Percentiles rank a stretch among this genome's conserved stretches.
Evolutionary conservation across 352 stramenopile genomes (phyloP).

Genomic region (Phytophthora hibernalis): DNA sequence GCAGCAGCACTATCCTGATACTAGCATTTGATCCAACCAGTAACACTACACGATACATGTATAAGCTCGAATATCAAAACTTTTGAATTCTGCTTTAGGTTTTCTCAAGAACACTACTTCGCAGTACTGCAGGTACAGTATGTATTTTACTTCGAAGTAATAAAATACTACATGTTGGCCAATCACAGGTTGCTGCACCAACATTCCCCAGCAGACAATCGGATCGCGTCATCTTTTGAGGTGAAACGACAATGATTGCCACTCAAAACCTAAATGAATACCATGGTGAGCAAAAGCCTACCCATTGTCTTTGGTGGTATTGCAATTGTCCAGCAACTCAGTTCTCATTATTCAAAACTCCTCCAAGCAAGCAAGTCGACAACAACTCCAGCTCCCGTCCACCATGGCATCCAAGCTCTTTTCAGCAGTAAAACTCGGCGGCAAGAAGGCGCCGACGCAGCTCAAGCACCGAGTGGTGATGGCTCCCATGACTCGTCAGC

Average conservation of each 20-base stretch:
- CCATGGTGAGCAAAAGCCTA: too few species aligned
- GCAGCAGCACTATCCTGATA: constrained; percentile 19
- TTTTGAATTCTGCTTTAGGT: too few species aligned
- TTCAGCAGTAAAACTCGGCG: constrained; percentile 53
- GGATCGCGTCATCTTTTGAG: constrained; percentile 10
- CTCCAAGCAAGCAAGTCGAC: constrained; percentile 9
- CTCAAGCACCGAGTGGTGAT: constrained; percentile 76
- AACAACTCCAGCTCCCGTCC: background rate
- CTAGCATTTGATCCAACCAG: background rate
- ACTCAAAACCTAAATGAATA: constrained; percentile 7
- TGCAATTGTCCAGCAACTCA: background rate
- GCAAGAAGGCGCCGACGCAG: constrained; percentile 37
- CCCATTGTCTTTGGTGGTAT: background rate
- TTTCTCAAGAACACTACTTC: too few species aligned
- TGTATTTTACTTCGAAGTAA: too few species aligned
- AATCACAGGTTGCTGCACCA: background rate
- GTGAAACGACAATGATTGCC: constrained; percentile 21
- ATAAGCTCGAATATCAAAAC: too few species aligned
- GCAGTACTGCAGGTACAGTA: too few species aligned
- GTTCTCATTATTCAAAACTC: constrained; percentile 32
- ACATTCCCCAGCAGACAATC: background rate
- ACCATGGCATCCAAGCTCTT: constrained; percentile 51
- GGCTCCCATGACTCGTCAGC: constrained; percentile 64
- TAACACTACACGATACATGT: too few species aligned
- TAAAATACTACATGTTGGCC: too few species aligned